phyloP scores from a whole-genome alignment of 2,329 filamentous ascomycete species.

The Exserohilum turcica region DNA sequence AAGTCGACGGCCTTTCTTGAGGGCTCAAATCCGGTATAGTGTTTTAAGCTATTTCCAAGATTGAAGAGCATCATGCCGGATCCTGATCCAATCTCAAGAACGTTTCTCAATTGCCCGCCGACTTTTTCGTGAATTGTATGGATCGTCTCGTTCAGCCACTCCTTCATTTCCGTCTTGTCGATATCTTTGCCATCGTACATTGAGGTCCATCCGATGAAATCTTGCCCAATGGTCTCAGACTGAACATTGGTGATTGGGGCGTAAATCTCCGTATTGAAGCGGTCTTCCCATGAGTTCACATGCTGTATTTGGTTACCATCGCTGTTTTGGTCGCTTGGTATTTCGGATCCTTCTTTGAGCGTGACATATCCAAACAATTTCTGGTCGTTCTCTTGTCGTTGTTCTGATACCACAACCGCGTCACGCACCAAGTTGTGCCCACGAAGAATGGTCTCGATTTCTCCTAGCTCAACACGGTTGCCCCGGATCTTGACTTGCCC shows the following conservation, averaged over 20 bases:
- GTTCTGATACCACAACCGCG: background rate
- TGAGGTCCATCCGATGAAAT: slow-evolving; percentile 16
- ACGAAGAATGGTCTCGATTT: slow-evolving; percentile 22
- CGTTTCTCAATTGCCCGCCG: background rate
- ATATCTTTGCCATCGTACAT: slow-evolving; percentile 17
- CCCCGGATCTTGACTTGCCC: slow-evolving; percentile 32
- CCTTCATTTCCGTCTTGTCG: slow-evolving; percentile 14
- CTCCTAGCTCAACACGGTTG: slow-evolving; percentile 31
- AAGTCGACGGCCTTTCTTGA: slow-evolving; percentile 6
- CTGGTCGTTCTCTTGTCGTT: background rate
- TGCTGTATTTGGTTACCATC: background rate
- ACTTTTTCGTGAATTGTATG: background rate
- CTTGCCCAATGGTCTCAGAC: slow-evolving; percentile 3
- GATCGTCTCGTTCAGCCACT: slow-evolving; percentile 19
- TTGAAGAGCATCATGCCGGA: slow-evolving; percentile 21
- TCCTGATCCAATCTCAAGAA: slow-evolving; percentile 14
- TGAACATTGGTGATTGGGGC: background rate
- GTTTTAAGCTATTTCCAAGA: background rate
- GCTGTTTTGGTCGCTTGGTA: background rate
- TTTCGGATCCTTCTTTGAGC: background rate
- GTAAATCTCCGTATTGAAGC: slow-evolving; percentile 10
- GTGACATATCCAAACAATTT: background rate
- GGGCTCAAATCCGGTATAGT: slow-evolving; percentile 12
- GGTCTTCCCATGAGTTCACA: slow-evolving; percentile 9
- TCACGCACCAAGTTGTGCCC: background rate